phyloP scores from a whole-genome alignment of 495 filamentous ascomycete species.

The Bacidia rubella region DNA sequence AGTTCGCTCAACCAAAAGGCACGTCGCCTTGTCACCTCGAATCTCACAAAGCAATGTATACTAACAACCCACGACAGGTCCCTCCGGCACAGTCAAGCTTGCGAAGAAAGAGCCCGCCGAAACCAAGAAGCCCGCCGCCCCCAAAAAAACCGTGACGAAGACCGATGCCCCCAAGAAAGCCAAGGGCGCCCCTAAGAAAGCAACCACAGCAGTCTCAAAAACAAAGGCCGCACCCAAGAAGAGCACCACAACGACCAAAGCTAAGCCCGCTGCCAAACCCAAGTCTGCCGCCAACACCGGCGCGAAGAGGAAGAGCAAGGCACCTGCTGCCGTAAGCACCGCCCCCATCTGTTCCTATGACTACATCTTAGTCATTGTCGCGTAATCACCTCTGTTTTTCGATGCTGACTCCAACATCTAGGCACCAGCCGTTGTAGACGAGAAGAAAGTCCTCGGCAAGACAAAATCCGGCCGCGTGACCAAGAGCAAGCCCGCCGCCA shows the following conservation, averaged over 20 bases:
- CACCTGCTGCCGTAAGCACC: constrained; percentile 30
- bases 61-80: constrained; percentile 45
- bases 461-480: constrained; percentile 87
- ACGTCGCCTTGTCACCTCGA: constrained; percentile 25
- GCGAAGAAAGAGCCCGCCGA: constrained; percentile 66
- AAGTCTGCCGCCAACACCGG: constrained; percentile 33
- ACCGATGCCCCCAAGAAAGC: constrained; percentile 41
- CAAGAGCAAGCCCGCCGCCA: constrained; percentile 59
- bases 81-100: constrained; percentile 92
- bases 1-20: constrained; percentile 95
- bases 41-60: constrained; percentile 6
- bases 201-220: constrained; percentile 33
- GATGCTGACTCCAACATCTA: constrained; percentile 18
- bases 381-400: neutral
- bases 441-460: constrained; percentile 62
- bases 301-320: constrained; percentile 20
- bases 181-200: constrained; percentile 28
- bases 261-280: constrained; percentile 23
- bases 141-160: constrained; percentile 28
- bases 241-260: constrained; percentile 13
- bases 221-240: constrained; percentile 19
- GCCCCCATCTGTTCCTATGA: neutral
- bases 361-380: neutral
- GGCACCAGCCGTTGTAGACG: constrained; percentile 57
- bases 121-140: constrained; percentile 28